Conservation (phyloP, 371 early-diverging fungal genomes). For the Mycotypha africana region DNA sequence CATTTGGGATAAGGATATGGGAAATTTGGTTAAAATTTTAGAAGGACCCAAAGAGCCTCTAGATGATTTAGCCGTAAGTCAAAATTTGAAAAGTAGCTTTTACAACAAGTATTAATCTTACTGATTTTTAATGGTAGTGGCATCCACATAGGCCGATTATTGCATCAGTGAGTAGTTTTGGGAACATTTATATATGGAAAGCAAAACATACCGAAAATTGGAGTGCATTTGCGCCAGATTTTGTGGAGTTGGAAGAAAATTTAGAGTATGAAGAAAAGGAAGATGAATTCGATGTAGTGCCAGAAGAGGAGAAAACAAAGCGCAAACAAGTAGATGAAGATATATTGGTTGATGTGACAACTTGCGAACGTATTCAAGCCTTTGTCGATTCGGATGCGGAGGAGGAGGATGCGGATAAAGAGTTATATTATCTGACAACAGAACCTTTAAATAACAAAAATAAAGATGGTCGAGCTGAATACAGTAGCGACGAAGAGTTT, state of each 20-base stretch:
- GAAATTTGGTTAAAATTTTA: constrained; percentile 82
- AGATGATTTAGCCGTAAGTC: constrained; percentile 71
- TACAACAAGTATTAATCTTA: neutral
- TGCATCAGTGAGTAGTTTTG: constrained; percentile 77
- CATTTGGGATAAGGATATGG: constrained; percentile 83
- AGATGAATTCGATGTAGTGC: constrained; percentile 88
- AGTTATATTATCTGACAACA: constrained; percentile 26
- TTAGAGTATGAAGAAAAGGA: constrained; percentile 89
- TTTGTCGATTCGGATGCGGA: constrained; percentile 61
- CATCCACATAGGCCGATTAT: constrained; percentile 86
- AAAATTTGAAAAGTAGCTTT: neutral
- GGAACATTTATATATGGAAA: constrained; percentile 87
- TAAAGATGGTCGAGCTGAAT: neutral
- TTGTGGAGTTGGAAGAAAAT: constrained; percentile 88
- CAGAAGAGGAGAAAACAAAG: constrained; percentile 42
- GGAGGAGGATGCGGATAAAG: constrained; percentile 43
- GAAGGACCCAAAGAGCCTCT: constrained; percentile 90
- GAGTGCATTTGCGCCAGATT: constrained; percentile 92
- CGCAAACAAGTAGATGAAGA: constrained; percentile 52
- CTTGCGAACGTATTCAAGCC: constrained; percentile 58
- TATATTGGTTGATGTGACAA: constrained; percentile 53
- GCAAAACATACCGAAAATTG: constrained; percentile 79
- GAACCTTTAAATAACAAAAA: constrained; percentile 11
- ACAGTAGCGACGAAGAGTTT: constrained; percentile 12
- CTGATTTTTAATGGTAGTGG: constrained; percentile 45